These are phyloP conservation scores for Choiromyces venosus DNA, from an alignment of 495 filamentous ascomycete genomes.

Conservation along the genomic window DNA sequence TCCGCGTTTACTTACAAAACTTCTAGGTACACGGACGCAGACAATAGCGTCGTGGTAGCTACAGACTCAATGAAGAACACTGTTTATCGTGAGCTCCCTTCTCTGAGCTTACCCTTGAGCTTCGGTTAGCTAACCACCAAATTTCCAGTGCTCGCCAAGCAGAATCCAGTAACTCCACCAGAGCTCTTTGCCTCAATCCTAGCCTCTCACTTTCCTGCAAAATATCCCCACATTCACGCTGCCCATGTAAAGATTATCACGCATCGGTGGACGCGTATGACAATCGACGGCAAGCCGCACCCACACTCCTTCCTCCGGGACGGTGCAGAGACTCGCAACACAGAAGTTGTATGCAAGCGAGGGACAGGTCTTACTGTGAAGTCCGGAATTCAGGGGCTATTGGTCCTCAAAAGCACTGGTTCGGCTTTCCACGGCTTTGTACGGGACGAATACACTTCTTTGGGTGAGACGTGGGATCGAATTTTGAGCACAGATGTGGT, in stretches of 20 bases:
- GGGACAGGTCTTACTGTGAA: slow-evolving; percentile 61
- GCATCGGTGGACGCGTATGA: slow-evolving; percentile 89
- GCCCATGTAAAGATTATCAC: slow-evolving; percentile 74
- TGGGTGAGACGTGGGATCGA: slow-evolving; percentile 86
- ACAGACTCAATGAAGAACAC: slow-evolving; percentile 99
- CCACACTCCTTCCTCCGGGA: slow-evolving; percentile 95
- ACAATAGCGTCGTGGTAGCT: slow-evolving; percentile 92
- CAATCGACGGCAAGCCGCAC: slow-evolving; percentile 80
- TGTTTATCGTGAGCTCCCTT: slow-evolving; percentile 63
- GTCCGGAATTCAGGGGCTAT: slow-evolving; percentile 65
- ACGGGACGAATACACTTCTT: slow-evolving; percentile 84
- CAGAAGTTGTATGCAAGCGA: slow-evolving; percentile 52
- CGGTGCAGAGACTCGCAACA: slow-evolving; percentile 76
- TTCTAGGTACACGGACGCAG: slow-evolving; percentile 76
- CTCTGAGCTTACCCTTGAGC: background rate
- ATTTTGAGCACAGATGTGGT: slow-evolving; percentile 92
- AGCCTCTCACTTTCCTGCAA: slow-evolving; percentile 79
- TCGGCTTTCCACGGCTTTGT: slow-evolving; percentile 94
- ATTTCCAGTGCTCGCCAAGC: slow-evolving; percentile 60
- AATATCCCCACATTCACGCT: slow-evolving; percentile 76
- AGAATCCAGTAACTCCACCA: slow-evolving; percentile 85
- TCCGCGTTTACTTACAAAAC: slow-evolving; percentile 15
- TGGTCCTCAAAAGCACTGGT: slow-evolving; percentile 95
- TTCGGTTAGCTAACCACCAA: slow-evolving; percentile 14
- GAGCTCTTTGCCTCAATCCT: slow-evolving; percentile 85